Percentiles rank a stretch among this genome's conserved stretches.
phyloP scores from a whole-genome alignment of 257 asterid species.

The Ballota nigra region DNA sequence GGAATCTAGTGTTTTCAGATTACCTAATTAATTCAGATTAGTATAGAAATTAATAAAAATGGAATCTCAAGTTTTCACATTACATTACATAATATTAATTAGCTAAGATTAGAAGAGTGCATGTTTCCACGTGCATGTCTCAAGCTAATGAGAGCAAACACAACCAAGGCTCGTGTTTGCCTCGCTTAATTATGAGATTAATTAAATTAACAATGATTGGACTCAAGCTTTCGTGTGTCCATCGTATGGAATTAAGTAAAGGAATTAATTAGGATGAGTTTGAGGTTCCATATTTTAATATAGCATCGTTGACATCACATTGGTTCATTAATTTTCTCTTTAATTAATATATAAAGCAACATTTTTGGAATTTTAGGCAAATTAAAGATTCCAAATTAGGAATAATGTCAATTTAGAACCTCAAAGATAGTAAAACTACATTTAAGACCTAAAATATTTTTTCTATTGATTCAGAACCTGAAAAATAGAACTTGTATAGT shows the following conservation, averaged over 20 bases:
- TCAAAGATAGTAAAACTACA: too few relatives aligned
- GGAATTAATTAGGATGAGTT: background rate
- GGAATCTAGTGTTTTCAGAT: background rate
- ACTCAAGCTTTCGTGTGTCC: constrained; percentile 22
- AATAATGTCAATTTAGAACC: too few relatives aligned
- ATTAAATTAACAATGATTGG: background rate
- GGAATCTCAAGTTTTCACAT: background rate
- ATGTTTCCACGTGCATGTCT: constrained; percentile 30
- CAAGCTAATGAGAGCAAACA: background rate
- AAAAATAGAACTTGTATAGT: too few relatives aligned
- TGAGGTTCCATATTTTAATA: background rate
- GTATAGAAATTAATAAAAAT: too few relatives aligned
- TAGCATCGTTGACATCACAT: background rate
- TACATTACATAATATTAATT: background rate
- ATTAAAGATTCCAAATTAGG: too few relatives aligned
- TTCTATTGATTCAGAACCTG: too few relatives aligned
- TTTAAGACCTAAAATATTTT: too few relatives aligned
- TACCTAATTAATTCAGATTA: background rate
- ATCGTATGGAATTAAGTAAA: background rate
- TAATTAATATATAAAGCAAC: background rate
- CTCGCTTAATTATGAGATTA: background rate
- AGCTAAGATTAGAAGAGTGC: background rate
- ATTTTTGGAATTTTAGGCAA: too few relatives aligned
- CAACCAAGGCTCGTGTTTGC: constrained; percentile 13
- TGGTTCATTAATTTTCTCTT: background rate